Conservation (phyloP, 1,284 basidiomycete genomes). For the Leucocoprinus gongylophorus region DNA sequence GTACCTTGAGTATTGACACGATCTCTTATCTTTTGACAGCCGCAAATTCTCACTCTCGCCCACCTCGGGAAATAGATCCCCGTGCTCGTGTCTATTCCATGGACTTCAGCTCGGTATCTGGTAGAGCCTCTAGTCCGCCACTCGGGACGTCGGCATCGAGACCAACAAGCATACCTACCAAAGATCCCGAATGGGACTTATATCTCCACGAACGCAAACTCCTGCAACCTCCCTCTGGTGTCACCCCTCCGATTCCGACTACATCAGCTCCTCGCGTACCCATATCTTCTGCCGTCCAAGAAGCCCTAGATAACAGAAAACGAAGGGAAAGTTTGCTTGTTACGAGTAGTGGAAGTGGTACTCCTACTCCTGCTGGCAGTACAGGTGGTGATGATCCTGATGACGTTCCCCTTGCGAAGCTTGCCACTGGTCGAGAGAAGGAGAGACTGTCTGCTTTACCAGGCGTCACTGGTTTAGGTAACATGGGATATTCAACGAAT, state of each 20-base stretch:
- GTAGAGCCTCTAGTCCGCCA: slow-evolving; percentile 27
- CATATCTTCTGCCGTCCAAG: slow-evolving; percentile 63
- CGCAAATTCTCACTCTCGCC: slow-evolving; percentile 48
- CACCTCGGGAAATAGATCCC: slow-evolving; percentile 58
- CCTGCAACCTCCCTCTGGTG: slow-evolving; percentile 72
- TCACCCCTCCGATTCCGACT: slow-evolving; percentile 64
- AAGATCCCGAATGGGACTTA: slow-evolving; percentile 66
- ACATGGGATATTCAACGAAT: slow-evolving; percentile 7
- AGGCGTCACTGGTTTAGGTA: slow-evolving; percentile 15
- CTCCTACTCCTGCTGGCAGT: slow-evolving; percentile 3
- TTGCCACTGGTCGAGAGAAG: slow-evolving; percentile 18
- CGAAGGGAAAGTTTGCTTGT: slow-evolving; percentile 53
- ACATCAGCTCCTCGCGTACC: slow-evolving; percentile 40
- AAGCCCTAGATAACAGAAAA: slow-evolving; percentile 63
- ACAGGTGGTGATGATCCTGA: slow-evolving; percentile 30
- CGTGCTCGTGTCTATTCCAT: slow-evolving; percentile 62
- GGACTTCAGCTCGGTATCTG: slow-evolving; percentile 47
- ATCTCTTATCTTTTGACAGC: slow-evolving; percentile 39
- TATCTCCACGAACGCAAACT: slow-evolving; percentile 76
- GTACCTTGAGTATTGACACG: slow-evolving; percentile 61
- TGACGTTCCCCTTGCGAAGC: slow-evolving; percentile 46
- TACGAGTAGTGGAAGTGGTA: slow-evolving; percentile 23
- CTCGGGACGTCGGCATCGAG: slow-evolving; percentile 49
- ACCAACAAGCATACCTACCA: slow-evolving; percentile 64
- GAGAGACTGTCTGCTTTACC: slow-evolving; percentile 29